Evolutionary conservation across 2,329 filamentous ascomycete species (phyloP).

Genomic region (Xylaria sp.): DNA sequence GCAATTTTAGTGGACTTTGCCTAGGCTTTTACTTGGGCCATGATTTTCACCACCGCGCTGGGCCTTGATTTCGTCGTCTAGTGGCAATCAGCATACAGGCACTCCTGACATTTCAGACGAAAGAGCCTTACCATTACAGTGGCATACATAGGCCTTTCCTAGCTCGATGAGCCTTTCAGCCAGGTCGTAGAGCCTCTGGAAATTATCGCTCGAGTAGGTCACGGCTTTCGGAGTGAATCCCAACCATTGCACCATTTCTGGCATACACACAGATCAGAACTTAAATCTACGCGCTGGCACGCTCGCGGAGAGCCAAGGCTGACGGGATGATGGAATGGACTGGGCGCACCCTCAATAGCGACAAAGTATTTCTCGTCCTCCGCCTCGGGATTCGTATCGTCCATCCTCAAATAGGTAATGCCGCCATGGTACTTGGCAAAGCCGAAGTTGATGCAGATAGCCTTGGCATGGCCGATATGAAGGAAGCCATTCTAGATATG

Average conservation of each 20-base stretch:
- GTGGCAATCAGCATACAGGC: constrained; percentile 9
- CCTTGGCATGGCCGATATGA: constrained; percentile 94
- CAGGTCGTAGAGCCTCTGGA: constrained; percentile 85
- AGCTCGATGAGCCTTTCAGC: constrained; percentile 84
- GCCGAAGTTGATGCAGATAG: constrained; percentile 95
- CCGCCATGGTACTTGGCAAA: constrained; percentile 89
- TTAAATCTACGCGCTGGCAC: not conserved
- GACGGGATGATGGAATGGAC: not conserved
- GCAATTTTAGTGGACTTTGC: too few species aligned
- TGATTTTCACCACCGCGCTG: constrained; percentile 83
- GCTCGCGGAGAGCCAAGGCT: not conserved
- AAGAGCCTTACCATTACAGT: constrained; percentile 71
- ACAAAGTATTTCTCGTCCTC: constrained; percentile 91
- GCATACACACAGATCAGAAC: not conserved
- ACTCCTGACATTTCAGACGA: not conserved
- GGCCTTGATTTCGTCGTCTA: constrained; percentile 82
- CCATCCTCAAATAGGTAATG: constrained; percentile 71
- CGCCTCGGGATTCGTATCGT: constrained; percentile 94
- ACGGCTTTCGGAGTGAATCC: constrained; percentile 81
- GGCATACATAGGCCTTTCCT: constrained; percentile 84
- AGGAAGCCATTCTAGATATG: constrained; percentile 78
- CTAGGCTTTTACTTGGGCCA: constrained; percentile 62
- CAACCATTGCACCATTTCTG: constrained; percentile 79
- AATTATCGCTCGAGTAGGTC: constrained; percentile 92
- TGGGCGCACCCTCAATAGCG: constrained; percentile 70